Conservation (phyloP, 768 basidiomycete species). For the Omphalotus guepiniiformis region DNA sequence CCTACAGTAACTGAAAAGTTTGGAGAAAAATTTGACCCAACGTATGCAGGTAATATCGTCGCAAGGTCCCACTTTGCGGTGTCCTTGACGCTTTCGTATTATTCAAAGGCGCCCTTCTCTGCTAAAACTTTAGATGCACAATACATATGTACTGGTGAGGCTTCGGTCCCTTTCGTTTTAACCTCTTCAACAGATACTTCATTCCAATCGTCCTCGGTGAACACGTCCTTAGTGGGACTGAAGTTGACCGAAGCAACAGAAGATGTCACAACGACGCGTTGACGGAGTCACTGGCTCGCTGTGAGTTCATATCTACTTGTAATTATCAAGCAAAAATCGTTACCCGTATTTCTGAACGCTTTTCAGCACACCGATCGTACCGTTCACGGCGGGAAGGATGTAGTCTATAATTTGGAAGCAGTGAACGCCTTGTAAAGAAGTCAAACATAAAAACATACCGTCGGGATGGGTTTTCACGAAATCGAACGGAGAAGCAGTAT, state of each 20-base stretch:
- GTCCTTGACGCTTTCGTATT: too few species aligned
- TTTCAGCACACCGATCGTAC: constrained; percentile 60
- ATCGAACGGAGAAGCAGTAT: constrained; percentile 33
- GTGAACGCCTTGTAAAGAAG: background rate
- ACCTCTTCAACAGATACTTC: constrained; percentile 31
- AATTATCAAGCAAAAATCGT: constrained; percentile 4
- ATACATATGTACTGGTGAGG: constrained; percentile 31
- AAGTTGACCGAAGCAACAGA: constrained; percentile 37
- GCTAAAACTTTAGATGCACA: constrained; percentile 45
- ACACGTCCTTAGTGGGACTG: constrained; percentile 15
- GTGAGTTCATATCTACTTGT: background rate
- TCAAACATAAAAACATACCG: constrained; percentile 12
- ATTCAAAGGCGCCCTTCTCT: too few species aligned
- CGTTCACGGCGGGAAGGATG: constrained; percentile 67
- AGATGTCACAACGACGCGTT: constrained; percentile 54
- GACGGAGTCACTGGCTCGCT: constrained; percentile 27
- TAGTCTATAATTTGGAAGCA: constrained; percentile 36
- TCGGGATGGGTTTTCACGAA: constrained; percentile 22
- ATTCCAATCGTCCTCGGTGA: constrained; percentile 48
- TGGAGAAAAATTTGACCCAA: too few species aligned
- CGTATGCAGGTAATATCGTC: too few species aligned
- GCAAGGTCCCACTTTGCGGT: too few species aligned
- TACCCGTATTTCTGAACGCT: constrained; percentile 54
- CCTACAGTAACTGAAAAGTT: too few species aligned
- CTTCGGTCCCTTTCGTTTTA: constrained; percentile 35